Evolutionary conservation across 371 early-diverging fungal genomes (phyloP).

Genomic region (Saksenaea vasiformis): DNA sequence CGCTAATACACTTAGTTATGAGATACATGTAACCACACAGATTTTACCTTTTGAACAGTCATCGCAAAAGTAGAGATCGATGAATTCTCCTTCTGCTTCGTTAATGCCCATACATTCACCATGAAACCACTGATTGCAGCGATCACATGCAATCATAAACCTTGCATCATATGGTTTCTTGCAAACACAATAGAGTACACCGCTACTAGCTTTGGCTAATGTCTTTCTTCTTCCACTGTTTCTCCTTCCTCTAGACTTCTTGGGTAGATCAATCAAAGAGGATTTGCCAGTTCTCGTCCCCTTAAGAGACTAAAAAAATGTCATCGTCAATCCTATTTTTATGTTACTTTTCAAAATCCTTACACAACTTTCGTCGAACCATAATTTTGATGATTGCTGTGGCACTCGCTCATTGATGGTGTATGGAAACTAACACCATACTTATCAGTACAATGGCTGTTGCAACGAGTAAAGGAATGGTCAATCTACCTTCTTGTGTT

Average conservation of each 20-base stretch:
- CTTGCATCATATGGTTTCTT: slow-evolving; percentile 53
- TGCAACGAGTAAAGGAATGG: not conserved
- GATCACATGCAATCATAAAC: slow-evolving; percentile 70
- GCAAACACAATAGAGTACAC: slow-evolving; percentile 57
- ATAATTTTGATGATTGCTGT: not conserved
- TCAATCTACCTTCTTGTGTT: slow-evolving; percentile 13
- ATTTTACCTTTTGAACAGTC: slow-evolving; percentile 47
- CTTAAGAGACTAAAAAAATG: not conserved
- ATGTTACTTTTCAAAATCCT: not conserved
- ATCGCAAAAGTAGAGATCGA: slow-evolving; percentile 61
- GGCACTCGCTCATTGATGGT: not conserved
- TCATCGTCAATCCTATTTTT: not conserved
- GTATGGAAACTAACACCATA: not conserved
- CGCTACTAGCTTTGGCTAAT: not conserved
- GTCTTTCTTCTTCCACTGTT: slow-evolving; percentile 7
- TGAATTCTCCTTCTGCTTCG: slow-evolving; percentile 57
- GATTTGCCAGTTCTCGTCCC: not conserved
- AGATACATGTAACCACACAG: not conserved
- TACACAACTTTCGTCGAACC: slow-evolving; percentile 1
- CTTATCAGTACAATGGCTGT: not conserved
- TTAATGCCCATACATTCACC: slow-evolving; percentile 66
- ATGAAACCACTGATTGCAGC: slow-evolving; percentile 69
- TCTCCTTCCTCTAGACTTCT: slow-evolving; percentile 6
- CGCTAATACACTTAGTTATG: slow-evolving; percentile 19
- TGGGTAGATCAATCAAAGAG: not conserved